Conservation (phyloP, 768 basidiomycete genomes). For the Pulveroboletus frians region DNA sequence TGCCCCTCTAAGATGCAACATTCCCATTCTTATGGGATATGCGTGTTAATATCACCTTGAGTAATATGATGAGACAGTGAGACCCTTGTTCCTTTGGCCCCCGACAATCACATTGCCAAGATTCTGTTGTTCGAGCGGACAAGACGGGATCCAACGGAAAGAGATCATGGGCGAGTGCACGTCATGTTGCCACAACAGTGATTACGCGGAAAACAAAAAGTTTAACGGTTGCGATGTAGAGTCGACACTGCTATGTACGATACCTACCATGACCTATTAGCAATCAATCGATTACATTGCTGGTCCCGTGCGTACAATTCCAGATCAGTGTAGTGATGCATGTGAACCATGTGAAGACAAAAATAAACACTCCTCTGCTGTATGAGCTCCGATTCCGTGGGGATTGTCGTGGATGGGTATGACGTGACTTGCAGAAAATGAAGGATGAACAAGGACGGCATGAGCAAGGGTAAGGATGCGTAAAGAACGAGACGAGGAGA, state of each 20-base stretch:
- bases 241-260: neutral
- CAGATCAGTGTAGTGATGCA: neutral
- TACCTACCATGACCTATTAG: neutral
- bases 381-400: neutral
- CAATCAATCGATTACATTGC: neutral
- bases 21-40: no score
- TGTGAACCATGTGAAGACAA: neutral
- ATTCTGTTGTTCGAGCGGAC: no score
- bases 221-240: no score
- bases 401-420: neutral
- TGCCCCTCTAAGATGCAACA: no score
- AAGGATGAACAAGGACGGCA: neutral
- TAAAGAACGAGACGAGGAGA: neutral
- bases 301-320: neutral
- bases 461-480: neutral
- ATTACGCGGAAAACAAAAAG: neutral
- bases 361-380: neutral
- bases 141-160: neutral
- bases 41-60: no score
- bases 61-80: no score
- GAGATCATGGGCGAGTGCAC: neutral
- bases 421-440: neutral
- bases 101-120: no score
- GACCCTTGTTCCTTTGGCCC: no score
- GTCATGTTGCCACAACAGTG: neutral